A percentile compares a stretch with the other conserved stretches of the same genome.
Conservation (phyloP, 768 basidiomycete genomes). For the Boletales sp. region DNA sequence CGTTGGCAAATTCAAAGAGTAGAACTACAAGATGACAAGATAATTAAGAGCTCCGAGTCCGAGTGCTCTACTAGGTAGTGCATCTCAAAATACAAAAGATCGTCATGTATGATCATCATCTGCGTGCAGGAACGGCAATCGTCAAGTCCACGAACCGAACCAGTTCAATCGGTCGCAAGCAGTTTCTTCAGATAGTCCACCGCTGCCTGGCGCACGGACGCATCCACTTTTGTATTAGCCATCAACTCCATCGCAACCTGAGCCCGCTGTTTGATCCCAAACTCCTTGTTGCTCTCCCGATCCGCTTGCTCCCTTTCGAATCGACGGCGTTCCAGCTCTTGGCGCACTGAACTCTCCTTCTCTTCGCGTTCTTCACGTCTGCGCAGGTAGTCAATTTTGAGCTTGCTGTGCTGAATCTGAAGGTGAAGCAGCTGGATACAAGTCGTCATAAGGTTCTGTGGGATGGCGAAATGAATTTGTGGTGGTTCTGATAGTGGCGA, state of each 20-base stretch:
- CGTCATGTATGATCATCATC: slow-evolving; percentile 4
- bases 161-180: slow-evolving; percentile 38
- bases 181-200: slow-evolving; percentile 71
- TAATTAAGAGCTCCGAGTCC: no score
- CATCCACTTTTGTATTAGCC: slow-evolving; percentile 54
- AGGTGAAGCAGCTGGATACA: slow-evolving; percentile 60
- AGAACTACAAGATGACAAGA: no score
- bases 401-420: slow-evolving; percentile 66
- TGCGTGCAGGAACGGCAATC: slow-evolving; percentile 2
- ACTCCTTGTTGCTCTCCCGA: slow-evolving; percentile 50
- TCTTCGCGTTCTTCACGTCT: slow-evolving; percentile 70
- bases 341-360: slow-evolving; percentile 47
- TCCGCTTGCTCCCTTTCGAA: slow-evolving; percentile 56
- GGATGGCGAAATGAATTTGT: slow-evolving; percentile 47
- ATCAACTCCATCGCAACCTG: slow-evolving; percentile 67
- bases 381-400: slow-evolving; percentile 66
- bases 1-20: no score
- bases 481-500: slow-evolving; percentile 36
- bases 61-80: no score
- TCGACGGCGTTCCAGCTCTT: slow-evolving; percentile 51
- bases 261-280: slow-evolving; percentile 57
- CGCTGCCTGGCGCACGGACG: slow-evolving; percentile 61
- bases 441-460: slow-evolving; percentile 54
- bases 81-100: no score
- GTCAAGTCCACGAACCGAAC: slow-evolving; percentile 11